Evolutionary conservation across 768 basidiomycete genomes (phyloP).

Genomic region (Terana coerulea): DNA sequence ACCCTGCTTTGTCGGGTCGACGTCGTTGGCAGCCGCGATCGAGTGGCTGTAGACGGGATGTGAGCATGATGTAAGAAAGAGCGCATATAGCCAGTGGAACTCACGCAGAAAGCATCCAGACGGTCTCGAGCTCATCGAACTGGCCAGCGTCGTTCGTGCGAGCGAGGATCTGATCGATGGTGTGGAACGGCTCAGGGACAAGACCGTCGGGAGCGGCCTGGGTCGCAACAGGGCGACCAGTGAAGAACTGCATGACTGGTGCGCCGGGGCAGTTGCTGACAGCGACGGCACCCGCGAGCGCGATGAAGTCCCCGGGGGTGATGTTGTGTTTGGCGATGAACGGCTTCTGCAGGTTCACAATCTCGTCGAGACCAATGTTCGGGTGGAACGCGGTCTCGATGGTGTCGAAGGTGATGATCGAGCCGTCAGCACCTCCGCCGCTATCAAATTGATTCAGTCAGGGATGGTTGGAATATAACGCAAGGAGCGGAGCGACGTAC

Average conservation of each 20-base stretch:
- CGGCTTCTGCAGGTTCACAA: conserved; percentile 24
- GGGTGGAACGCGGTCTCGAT: conserved; percentile 40
- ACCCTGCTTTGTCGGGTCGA: conserved; percentile 23
- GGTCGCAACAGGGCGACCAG: conserved; percentile 25
- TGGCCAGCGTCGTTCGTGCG: conserved; percentile 21
- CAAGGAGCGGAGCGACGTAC: conserved; percentile 8
- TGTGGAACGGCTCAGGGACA: conserved; percentile 22
- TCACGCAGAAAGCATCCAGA: conserved; percentile 18
- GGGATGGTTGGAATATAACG: too few relatives aligned
- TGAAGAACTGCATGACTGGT: conserved; percentile 37
- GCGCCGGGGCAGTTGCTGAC: conserved; percentile 40
- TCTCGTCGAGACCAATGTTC: conserved; percentile 39
- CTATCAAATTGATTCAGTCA: not conserved
- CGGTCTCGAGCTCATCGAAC: conserved; percentile 20
- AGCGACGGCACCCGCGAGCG: conserved; percentile 43
- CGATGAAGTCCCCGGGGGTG: conserved; percentile 43
- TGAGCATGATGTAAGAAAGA: not conserved
- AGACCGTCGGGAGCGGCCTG: conserved; percentile 18
- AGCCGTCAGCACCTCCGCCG: conserved; percentile 40
- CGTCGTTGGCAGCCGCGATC: conserved; percentile 22
- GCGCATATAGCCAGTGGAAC: not conserved
- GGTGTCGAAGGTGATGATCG: conserved; percentile 41
- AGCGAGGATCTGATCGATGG: conserved; percentile 21
- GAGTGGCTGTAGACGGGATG: conserved; percentile 11
- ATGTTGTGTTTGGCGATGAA: conserved; percentile 35